phyloP scores from a whole-genome alignment of 23 red algal species.

The Gracilaria vermiculophylla region DNA sequence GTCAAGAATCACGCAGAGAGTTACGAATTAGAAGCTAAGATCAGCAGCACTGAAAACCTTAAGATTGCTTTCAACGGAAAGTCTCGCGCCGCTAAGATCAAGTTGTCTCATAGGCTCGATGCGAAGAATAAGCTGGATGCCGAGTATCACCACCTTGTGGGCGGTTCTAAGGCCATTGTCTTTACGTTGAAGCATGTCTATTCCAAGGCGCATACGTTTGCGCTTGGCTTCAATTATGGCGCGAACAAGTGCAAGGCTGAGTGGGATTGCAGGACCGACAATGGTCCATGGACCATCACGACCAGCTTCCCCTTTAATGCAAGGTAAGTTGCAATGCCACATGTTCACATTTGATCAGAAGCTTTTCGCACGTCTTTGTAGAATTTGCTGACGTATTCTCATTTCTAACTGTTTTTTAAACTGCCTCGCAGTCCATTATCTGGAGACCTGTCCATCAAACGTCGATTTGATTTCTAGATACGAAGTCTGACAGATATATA shows the following conservation, averaged over 20 bases:
- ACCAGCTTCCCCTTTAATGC: conserved; percentile 57
- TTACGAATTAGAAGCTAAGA: conserved; percentile 62
- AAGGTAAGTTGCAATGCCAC: conserved; percentile 47
- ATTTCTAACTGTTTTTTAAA: not conserved
- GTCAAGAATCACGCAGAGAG: conserved; percentile 32
- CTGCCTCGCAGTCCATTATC: conserved; percentile 7
- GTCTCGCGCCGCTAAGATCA: conserved; percentile 55
- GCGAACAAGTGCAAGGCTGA: conserved; percentile 60
- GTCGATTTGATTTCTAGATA: conserved; percentile 62
- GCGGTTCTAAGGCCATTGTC: conserved; percentile 9
- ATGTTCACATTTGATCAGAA: not conserved
- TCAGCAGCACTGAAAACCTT: conserved; percentile 41
- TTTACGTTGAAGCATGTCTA: conserved; percentile 60
- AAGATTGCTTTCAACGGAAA: conserved; percentile 69
- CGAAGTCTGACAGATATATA: not conserved
- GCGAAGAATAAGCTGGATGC: conserved; percentile 63
- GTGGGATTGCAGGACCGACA: conserved; percentile 78
- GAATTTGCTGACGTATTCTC: too few relatives aligned
- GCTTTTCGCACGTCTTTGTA: not conserved
- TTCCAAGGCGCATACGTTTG: conserved; percentile 57
- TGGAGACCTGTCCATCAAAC: conserved; percentile 50
- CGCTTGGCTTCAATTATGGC: conserved; percentile 53
- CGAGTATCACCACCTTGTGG: conserved; percentile 55
- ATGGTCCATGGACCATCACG: conserved; percentile 77
- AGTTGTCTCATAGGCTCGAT: conserved; percentile 65